Evolutionary conservation across 2,329 filamentous ascomycete species (phyloP).

Genomic region (Ophiostoma sp.): DNA sequence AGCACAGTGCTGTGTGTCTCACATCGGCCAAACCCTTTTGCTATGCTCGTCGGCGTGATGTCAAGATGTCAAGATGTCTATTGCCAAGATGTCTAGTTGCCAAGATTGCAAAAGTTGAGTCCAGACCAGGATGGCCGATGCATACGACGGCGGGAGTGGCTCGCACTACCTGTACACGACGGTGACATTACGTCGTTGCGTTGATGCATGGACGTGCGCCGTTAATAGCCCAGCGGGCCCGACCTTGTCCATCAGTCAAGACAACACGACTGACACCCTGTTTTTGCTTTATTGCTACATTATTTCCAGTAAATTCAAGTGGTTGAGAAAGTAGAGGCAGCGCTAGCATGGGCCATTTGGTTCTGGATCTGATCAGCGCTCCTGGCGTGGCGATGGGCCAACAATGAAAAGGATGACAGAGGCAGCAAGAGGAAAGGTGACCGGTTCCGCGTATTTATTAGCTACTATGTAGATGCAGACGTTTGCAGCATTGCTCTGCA

Average conservation of each 20-base stretch:
- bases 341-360: neutral
- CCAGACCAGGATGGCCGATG: neutral
- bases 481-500: too few relatives aligned
- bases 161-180: neutral
- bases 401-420: too few relatives aligned
- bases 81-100: too few relatives aligned
- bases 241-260: neutral
- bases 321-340: neutral
- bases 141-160: neutral
- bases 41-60: neutral
- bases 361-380: conserved; percentile 19
- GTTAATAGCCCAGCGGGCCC: neutral
- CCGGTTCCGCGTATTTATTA: neutral
- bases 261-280: neutral
- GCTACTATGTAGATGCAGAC: neutral
- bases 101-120: too few relatives aligned
- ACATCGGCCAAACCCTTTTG: neutral
- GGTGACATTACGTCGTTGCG: conserved; percentile 6
- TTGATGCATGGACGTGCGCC: neutral
- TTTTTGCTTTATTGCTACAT: conserved; percentile 5
- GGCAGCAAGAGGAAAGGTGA: neutral
- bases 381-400: neutral
- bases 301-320: neutral
- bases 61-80: too few relatives aligned
- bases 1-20: neutral